Conservation (phyloP, 2,329 filamentous ascomycete genomes). For the Beauveria caledonica region DNA sequence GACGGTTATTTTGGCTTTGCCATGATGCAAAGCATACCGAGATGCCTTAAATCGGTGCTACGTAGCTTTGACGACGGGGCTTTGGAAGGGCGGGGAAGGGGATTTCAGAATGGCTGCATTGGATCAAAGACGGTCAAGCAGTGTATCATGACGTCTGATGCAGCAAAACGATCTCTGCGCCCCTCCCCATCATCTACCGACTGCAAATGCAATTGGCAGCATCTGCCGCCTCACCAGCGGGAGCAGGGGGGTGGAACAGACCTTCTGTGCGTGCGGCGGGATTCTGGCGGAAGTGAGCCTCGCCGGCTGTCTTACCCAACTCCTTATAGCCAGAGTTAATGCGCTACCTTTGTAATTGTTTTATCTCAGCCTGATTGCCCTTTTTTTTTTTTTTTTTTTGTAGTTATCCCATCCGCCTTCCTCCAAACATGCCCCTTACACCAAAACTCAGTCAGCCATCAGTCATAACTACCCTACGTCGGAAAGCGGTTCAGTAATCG, state of each 20-base stretch:
- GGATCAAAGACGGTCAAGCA: background rate
- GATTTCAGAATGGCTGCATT: background rate
- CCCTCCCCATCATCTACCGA: no score
- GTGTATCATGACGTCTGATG: no score
- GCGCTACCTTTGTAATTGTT: background rate
- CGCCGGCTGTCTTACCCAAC: background rate
- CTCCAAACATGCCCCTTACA: background rate
- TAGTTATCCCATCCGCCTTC: background rate
- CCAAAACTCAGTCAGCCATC: background rate
- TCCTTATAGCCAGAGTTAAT: background rate
- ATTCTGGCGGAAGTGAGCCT: background rate
- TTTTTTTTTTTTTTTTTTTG: no score
- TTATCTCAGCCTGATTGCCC: background rate
- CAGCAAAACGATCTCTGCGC: no score
- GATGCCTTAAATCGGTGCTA: background rate
- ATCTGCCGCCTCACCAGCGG: background rate
- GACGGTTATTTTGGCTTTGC: background rate
- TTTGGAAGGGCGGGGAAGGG: background rate
- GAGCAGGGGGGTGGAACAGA: background rate
- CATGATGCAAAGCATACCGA: background rate
- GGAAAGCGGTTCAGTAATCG: conserved; percentile 4
- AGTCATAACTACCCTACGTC: background rate
- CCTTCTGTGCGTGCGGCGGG: background rate
- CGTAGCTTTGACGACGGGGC: background rate
- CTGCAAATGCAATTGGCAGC: background rate